Evolutionary conservation across 2,329 filamentous ascomycete genomes (phyloP).

Genomic region (Penicillium sp.): DNA sequence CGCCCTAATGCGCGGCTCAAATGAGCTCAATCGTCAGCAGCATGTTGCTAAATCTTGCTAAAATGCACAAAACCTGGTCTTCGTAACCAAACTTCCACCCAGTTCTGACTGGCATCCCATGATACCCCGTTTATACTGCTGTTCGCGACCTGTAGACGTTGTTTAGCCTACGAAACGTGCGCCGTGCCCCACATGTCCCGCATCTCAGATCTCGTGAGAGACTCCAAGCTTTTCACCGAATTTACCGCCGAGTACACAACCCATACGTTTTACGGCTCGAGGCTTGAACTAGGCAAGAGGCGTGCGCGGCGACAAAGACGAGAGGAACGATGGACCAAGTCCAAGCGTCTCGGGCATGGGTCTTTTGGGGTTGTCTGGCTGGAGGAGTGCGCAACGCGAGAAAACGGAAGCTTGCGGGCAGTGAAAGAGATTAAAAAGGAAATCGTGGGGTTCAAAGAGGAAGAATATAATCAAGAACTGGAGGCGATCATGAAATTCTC

Average conservation of each 20-base stretch:
- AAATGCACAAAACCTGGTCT: not conserved
- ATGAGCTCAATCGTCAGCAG: not conserved
- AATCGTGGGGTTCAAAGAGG: not conserved
- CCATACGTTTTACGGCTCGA: not conserved
- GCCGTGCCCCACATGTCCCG: not conserved
- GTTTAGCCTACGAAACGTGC: not conserved
- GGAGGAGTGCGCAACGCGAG: not conserved
- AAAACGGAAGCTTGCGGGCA: not conserved
- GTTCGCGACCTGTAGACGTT: not conserved
- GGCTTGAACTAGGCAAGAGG: not conserved
- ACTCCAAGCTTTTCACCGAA: not conserved
- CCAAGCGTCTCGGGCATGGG: not conserved
- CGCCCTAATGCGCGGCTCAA: not conserved
- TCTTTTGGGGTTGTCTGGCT: not conserved
- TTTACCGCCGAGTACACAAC: not conserved
- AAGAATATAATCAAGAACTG: not conserved
- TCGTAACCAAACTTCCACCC: not conserved
- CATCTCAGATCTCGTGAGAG: not conserved
- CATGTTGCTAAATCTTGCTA: not conserved
- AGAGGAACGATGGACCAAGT: not conserved
- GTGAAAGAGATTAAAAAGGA: not conserved
- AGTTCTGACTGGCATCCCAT: not conserved
- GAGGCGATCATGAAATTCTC: not conserved
- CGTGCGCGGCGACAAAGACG: not conserved
- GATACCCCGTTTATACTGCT: not conserved